Evolutionary conservation across 2,329 filamentous ascomycete genomes (phyloP).

Genomic region (Aspergillus caelatus): DNA sequence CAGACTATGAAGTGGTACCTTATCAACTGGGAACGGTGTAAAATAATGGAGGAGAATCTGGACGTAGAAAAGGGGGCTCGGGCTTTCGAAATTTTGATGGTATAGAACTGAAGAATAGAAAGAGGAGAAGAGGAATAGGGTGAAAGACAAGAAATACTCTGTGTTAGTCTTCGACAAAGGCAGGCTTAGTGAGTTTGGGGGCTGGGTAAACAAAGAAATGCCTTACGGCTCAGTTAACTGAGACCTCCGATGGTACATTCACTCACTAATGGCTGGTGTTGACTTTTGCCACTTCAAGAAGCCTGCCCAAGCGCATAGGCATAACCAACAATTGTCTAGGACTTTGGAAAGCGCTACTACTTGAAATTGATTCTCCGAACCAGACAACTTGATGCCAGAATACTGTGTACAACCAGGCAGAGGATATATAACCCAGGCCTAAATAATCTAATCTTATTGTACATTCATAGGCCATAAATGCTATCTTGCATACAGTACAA

Average conservation of each 20-base stretch:
- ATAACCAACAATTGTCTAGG: background rate
- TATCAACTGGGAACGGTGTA: background rate
- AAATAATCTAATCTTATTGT: background rate
- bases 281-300: background rate
- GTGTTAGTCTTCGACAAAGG: slow-evolving; percentile 9
- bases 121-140: background rate
- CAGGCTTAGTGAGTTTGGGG: slow-evolving; percentile 6
- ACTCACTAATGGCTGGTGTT: background rate
- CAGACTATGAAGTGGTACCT: background rate
- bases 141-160: background rate
- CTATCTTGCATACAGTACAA: background rate
- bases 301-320: background rate
- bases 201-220: slow-evolving; percentile 12
- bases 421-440: background rate
- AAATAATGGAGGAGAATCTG: background rate
- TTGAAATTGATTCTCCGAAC: background rate
- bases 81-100: background rate
- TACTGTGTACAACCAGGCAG: background rate
- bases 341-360: background rate
- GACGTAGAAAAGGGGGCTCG: background rate
- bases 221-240: slow-evolving; percentile 7
- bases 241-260: slow-evolving; percentile 7
- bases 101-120: slow-evolving; percentile 2
- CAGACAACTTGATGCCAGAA: background rate
- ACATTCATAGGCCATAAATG: background rate